Evolutionary conservation across 306 rosid species (phyloP), one percentile per base, ranked within the genome.

Genomic region (Senna tora): DNA sequence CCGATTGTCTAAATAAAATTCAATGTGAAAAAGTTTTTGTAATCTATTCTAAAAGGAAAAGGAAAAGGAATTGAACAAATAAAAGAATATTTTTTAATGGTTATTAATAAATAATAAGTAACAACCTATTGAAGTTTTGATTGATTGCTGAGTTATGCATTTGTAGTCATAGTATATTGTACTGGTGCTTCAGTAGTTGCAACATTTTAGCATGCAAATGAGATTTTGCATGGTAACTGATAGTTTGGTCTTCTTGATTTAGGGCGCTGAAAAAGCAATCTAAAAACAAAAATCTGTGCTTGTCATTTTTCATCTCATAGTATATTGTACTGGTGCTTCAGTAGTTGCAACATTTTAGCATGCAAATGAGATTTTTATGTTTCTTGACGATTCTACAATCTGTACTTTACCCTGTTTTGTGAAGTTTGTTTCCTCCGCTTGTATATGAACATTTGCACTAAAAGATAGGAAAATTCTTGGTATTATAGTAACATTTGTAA

Each of bases 401-500:
- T 11, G 57, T 60, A 52, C 19, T 54, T 62, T 8, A 57, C 43
- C 64, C 5, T 39, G 22, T 64, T 62, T 64, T 32, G 15, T 34
- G 57, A 33, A n/a, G 69, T 71, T 78, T 20, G 55, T 71, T 75
- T 82, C 39, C 30, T 28, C 17, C 36, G 32, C 13, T 3, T 59
- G 61, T 55, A n/a, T 28, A 28, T 41, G 41, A 49, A 58, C 42
- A 17, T 47, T 43, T 72, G 14, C 47, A 51, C 39, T 53, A 19
- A 51, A 68, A 36, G 63, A 43, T 73, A 38, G 41, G 60, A 66
- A 52, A 57, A 57, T 49, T 56, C 64, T 50, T 60, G 58, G 67
- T 70, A 59, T 36, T 61, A 36, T 17, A 4, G 25, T 61, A 19
- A 69, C 75, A 38, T 73, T 58, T 82, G 11, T 46, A 15, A 75